Evolutionary conservation across 768 basidiomycete genomes (phyloP).

Genomic region (Phylloporus scabripes): DNA sequence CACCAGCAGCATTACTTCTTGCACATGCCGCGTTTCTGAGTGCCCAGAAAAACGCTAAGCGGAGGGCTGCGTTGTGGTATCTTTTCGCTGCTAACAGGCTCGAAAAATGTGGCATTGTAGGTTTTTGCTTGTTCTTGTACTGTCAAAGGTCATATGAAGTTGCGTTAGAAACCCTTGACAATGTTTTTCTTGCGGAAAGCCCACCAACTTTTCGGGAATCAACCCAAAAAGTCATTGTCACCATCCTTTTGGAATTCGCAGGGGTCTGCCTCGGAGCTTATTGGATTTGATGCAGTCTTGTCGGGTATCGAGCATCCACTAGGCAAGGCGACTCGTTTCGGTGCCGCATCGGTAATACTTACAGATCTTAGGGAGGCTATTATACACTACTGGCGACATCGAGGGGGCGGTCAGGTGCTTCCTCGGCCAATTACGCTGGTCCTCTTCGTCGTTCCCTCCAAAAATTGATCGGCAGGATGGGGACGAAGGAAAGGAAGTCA

Average conservation of each 20-base stretch:
- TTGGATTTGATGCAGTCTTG: slow-evolving; percentile 57
- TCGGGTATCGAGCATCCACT: slow-evolving; percentile 77
- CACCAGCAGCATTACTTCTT: slow-evolving; percentile 70
- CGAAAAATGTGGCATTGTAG: slow-evolving; percentile 80
- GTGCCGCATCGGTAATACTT: slow-evolving; percentile 6
- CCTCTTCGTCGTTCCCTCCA: slow-evolving; percentile 19
- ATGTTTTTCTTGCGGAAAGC: slow-evolving; percentile 76
- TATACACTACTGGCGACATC: slow-evolving; percentile 88
- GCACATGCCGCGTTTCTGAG: slow-evolving; percentile 77
- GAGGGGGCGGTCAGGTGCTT: slow-evolving; percentile 74
- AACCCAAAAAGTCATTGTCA: slow-evolving; percentile 55
- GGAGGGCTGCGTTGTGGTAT: slow-evolving; percentile 78
- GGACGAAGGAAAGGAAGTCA: slow-evolving; percentile 29
- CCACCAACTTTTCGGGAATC: slow-evolving; percentile 52
- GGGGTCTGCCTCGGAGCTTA: slow-evolving; percentile 35
- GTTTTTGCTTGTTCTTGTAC: slow-evolving; percentile 27
- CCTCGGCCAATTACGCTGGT: slow-evolving; percentile 59
- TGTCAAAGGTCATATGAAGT: slow-evolving; percentile 1
- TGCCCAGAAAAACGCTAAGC: slow-evolving; percentile 45
- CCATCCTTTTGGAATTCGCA: slow-evolving; percentile 81
- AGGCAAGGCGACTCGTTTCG: slow-evolving; percentile 37
- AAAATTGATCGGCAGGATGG: slow-evolving; percentile 14
- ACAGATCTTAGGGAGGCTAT: slow-evolving; percentile 56
- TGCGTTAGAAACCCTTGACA: slow-evolving; percentile 70
- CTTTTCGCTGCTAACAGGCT: slow-evolving; percentile 67